A percentile compares a stretch with the other conserved stretches of the same genome.
phyloP scores from a whole-genome alignment of 2,329 filamentous ascomycete genomes.

The Colletotrichum melonis region DNA sequence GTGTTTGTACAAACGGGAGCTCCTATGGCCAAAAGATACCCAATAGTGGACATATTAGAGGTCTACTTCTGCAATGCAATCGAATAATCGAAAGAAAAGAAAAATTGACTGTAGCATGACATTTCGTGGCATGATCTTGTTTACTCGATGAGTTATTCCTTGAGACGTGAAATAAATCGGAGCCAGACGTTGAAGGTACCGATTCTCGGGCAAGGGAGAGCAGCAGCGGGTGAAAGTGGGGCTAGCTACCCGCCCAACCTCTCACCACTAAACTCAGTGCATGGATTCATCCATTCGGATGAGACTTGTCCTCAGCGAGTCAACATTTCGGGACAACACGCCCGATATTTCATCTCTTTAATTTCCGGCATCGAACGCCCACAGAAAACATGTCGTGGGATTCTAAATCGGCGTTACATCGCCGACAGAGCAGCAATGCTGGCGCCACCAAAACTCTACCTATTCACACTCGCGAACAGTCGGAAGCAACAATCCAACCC shows the following conservation, averaged over 20 bases:
- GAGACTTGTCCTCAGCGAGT: constrained; percentile 17
- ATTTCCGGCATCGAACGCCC: background rate
- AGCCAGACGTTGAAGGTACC: background rate
- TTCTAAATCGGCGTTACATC: constrained; percentile 50
- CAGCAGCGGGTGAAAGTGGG: constrained; percentile 20
- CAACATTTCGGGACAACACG: background rate
- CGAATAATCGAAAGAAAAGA: background rate
- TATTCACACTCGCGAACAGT: constrained; percentile 54
- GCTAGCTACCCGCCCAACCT: constrained; percentile 12
- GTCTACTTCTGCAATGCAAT: background rate
- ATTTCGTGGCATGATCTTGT: background rate
- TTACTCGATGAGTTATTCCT: background rate
- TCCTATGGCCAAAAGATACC: constrained; percentile 80
- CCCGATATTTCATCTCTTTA: background rate
- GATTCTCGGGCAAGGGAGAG: constrained; percentile 25
- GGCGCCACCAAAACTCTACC: constrained; percentile 50
- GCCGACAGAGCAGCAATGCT: constrained; percentile 60
- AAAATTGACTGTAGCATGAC: background rate
- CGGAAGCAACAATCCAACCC: constrained; percentile 53
- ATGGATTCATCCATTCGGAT: background rate
- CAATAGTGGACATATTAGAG: constrained; percentile 2
- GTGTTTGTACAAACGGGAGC: constrained; percentile 72
- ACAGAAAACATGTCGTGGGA: constrained; percentile 51
- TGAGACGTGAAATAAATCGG: background rate
- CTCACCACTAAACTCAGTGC: background rate